phyloP scores from a whole-genome alignment of 1,139 yeast genomes.

The Kodamaea derodonti region DNA sequence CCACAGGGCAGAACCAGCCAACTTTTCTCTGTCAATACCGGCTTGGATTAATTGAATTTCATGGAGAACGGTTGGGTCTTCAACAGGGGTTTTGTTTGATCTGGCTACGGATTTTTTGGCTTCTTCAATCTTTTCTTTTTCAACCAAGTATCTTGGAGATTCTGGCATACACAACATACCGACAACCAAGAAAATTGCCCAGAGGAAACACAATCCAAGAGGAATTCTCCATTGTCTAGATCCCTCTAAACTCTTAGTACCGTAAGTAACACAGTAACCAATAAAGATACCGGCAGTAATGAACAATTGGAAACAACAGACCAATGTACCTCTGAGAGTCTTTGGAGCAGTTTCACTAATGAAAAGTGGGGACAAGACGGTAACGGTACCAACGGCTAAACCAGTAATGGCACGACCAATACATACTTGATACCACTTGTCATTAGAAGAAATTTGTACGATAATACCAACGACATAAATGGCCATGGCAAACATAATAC shows the following conservation, averaged over 20 bases:
- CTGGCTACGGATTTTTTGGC: conserved; percentile 50
- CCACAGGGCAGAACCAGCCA: conserved; percentile 71
- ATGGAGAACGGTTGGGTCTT: conserved; percentile 53
- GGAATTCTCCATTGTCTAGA: conserved; percentile 17
- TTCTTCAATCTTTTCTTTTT: conserved; percentile 24
- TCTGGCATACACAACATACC: conserved; percentile 25
- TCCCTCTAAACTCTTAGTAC: conserved; percentile 15
- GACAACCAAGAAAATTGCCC: conserved; percentile 21
- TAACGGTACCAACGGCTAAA: conserved; percentile 21
- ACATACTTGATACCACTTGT: conserved; percentile 44
- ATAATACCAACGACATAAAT: conserved; percentile 22
- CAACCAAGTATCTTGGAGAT: conserved; percentile 22
- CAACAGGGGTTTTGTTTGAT: conserved; percentile 23
- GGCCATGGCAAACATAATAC: conserved; percentile 20
- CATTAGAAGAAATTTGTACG: conserved; percentile 18
- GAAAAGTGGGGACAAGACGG: conserved; percentile 22
- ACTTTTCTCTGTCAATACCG: conserved; percentile 59
- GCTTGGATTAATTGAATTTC: conserved; percentile 62
- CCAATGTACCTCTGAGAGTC: conserved; percentile 23
- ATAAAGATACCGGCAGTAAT: conserved; percentile 40
- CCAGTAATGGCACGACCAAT: conserved; percentile 44
- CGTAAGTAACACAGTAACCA: conserved; percentile 31
- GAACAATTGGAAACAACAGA: conserved; percentile 23
- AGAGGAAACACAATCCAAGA: conserved; percentile 21
- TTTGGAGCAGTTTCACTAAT: conserved; percentile 24